Conservation (phyloP, 345 rosid genomes). For the Lepidium sativum region DNA sequence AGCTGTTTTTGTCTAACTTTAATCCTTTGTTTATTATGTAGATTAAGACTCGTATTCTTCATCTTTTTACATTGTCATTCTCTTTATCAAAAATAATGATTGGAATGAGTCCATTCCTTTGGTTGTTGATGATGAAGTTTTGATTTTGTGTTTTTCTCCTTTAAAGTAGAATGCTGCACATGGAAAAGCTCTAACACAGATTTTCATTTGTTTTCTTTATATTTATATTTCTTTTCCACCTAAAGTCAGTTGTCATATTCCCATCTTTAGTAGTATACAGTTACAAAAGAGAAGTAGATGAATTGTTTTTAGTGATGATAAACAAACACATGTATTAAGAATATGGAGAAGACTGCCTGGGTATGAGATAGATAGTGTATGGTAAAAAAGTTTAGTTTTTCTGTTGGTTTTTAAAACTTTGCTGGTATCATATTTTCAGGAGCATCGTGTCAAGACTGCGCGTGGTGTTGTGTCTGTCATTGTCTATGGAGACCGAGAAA, state of each 20-base stretch:
- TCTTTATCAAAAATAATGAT: slow-evolving; percentile 33
- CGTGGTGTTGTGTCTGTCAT: slow-evolving; percentile 76
- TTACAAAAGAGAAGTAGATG: slow-evolving; percentile 11
- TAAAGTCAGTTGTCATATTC: slow-evolving; percentile 20
- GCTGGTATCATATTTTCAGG: slow-evolving; percentile 40
- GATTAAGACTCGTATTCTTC: slow-evolving; percentile 17
- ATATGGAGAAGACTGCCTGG: slow-evolving; percentile 21
- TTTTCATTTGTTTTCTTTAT: slow-evolving; percentile 10
- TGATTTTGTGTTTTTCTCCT: slow-evolving; percentile 11
- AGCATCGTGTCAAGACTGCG: slow-evolving; percentile 62
- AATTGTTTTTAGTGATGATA: slow-evolving; percentile 16
- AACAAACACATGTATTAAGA: not conserved
- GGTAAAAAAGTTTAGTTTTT: not conserved
- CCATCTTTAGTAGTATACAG: slow-evolving; percentile 8
- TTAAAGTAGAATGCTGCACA: slow-evolving; percentile 38
- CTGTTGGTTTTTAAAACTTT: not conserved
- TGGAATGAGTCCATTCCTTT: slow-evolving; percentile 27
- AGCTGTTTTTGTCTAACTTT: slow-evolving; percentile 31
- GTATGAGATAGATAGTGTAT: slow-evolving; percentile 1
- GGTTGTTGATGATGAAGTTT: slow-evolving; percentile 21
- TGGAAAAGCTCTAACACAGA: slow-evolving; percentile 38
- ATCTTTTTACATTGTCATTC: slow-evolving; percentile 34
- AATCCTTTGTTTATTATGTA: slow-evolving; percentile 8
- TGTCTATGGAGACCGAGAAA: slow-evolving; percentile 74
- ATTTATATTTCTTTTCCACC: slow-evolving; percentile 11